These are phyloP conservation scores for Globomyces pollinis-pini DNA, from an alignment of 192 early-diverging fungal genomes.

Conservation along the genomic window DNA sequence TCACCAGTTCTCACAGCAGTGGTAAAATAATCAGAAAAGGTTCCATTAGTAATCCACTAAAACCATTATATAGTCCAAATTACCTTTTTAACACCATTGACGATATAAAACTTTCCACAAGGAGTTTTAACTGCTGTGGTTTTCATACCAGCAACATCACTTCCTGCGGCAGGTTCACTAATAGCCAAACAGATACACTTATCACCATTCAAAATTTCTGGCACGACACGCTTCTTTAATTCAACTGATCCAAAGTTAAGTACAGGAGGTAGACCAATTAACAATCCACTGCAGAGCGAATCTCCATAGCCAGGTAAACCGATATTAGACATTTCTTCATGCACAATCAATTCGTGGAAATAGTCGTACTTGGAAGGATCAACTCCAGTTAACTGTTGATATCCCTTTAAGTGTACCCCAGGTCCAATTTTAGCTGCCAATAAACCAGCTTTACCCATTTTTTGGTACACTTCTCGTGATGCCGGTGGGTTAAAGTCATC, in stretches of 20 bases:
- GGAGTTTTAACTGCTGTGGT: conserved; percentile 35
- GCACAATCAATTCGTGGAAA: conserved; percentile 15
- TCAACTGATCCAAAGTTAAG: conserved; percentile 26
- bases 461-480: conserved; percentile 9
- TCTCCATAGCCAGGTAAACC: conserved; percentile 4
- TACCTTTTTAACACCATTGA: conserved; percentile 45
- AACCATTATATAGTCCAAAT: too few relatives aligned
- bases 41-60: conserved; percentile 34
- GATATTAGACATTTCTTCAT: conserved; percentile 6
- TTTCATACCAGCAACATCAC: conserved; percentile 35
- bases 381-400: not conserved
- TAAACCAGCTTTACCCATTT: conserved; percentile 7
- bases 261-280: conserved; percentile 38
- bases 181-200: conserved; percentile 40
- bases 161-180: conserved; percentile 30
- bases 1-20: conserved; percentile 22
- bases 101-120: conserved; percentile 28
- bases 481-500: not conserved
- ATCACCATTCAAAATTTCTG: conserved; percentile 27
- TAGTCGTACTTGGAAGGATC: conserved; percentile 16
- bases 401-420: not conserved
- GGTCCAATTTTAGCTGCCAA: conserved; percentile 9
- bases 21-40: conserved; percentile 21
- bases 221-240: conserved; percentile 23
- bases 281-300: conserved; percentile 20